Conservation (phyloP, 352 stramenopile genomes). For the Phytophthora cactorum region DNA sequence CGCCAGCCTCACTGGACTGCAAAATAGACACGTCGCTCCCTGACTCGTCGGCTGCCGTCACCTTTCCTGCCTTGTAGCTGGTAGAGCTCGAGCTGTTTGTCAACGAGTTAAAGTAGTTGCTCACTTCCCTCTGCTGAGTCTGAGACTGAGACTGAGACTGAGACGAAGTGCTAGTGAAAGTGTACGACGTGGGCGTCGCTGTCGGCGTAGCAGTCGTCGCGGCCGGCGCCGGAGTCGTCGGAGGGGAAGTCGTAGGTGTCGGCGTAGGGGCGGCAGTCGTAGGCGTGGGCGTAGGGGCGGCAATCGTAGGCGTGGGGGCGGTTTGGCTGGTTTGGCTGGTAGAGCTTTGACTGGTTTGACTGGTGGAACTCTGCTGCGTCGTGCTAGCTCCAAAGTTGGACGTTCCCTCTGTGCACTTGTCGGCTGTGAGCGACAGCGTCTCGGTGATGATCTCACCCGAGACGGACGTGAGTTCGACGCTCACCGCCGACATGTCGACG, state of each 20-base stretch:
- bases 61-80: conserved; percentile 33
- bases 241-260: conserved; percentile 1
- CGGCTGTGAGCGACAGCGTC: conserved; percentile 49
- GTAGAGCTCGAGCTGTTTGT: conserved; percentile 1
- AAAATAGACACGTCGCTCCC: conserved; percentile 37
- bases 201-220: conserved; percentile 6
- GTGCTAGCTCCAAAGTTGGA: conserved; percentile 25
- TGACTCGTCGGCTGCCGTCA: conserved; percentile 20
- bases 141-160: conserved; percentile 20
- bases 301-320: background rate
- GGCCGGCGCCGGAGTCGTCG: background rate
- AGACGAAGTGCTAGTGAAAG: conserved; percentile 3
- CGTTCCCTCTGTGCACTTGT: conserved; percentile 46
- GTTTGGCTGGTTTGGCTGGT: conserved; percentile 22
- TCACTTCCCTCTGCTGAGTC: conserved; percentile 19
- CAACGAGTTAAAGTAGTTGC: conserved; percentile 16
- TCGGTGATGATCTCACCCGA: conserved; percentile 56
- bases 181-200: conserved; percentile 6
- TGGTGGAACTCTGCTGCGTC: conserved; percentile 12
- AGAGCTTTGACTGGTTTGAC: conserved; percentile 6
- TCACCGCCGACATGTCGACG: conserved; percentile 38
- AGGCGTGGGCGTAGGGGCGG: conserved; percentile 1
- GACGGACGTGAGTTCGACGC: conserved; percentile 52
- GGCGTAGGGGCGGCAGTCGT: conserved; percentile 5
- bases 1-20: conserved; percentile 28